phyloP scores from a whole-genome alignment of 164 flowering plant species.

The Protea cynaroides region DNA sequence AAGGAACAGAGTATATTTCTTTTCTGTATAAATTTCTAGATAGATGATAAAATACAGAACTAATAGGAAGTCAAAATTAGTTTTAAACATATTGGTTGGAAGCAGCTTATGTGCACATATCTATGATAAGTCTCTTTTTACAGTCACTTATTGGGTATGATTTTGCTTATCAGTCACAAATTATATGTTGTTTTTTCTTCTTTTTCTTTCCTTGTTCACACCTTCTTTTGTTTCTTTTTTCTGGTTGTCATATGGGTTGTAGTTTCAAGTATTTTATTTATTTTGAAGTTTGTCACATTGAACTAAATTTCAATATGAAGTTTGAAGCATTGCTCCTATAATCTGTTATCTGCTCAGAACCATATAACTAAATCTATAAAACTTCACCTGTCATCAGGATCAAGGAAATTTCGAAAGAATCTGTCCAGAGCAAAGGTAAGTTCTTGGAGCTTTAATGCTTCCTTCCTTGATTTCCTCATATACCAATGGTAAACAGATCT shows the following conservation, averaged over 20 bases:
- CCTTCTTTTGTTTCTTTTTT: too few species aligned
- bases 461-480: background rate
- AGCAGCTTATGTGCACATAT: too few species aligned
- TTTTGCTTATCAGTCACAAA: too few species aligned
- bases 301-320: background rate
- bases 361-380: background rate
- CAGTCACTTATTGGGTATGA: too few species aligned
- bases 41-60: background rate
- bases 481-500: background rate
- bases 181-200: too few species aligned
- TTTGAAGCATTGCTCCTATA: background rate
- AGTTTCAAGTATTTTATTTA: too few species aligned
- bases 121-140: background rate
- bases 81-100: too few species aligned
- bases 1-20: conserved; percentile 27
- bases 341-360: background rate
- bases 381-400: conserved; percentile 10
- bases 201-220: too few species aligned
- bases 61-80: too few species aligned
- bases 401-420: conserved; percentile 7
- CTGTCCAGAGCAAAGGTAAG: conserved; percentile 14
- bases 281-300: too few species aligned
- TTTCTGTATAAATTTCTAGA: too few species aligned
- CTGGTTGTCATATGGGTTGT: too few species aligned
- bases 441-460: background rate